phyloP scores from a whole-genome alignment of 2,329 filamentous ascomycete genomes.

The Pseudogymnoascus sp. region DNA sequence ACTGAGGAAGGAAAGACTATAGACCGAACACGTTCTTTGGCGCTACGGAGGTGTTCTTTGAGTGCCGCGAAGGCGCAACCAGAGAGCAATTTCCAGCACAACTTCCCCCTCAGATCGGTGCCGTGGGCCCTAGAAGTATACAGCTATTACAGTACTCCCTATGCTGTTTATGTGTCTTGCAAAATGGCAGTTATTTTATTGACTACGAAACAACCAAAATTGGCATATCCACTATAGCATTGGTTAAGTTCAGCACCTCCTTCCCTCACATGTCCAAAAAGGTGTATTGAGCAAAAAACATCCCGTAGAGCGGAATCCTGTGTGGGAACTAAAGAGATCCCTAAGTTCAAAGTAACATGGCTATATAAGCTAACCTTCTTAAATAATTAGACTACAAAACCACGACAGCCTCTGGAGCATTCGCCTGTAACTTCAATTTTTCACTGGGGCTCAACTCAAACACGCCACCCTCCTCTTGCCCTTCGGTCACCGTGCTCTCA shows the following conservation, averaged over 20 bases:
- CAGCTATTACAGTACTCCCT: too few species aligned
- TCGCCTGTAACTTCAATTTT: slow-evolving; percentile 15
- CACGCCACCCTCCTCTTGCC: slow-evolving; percentile 17
- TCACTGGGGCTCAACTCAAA: slow-evolving; percentile 26
- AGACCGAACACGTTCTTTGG: too few species aligned
- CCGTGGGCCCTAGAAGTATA: too few species aligned
- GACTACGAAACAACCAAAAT: background rate
- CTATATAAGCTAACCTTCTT: background rate
- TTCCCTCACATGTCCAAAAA: background rate
- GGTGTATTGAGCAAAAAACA: background rate
- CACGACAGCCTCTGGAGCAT: background rate
- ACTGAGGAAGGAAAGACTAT: too few species aligned
- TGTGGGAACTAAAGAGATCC: background rate
- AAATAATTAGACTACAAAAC: background rate
- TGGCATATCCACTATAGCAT: background rate
- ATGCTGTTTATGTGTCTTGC: too few species aligned
- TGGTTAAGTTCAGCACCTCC: background rate
- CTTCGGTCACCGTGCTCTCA: background rate
- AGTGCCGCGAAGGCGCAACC: too few species aligned
- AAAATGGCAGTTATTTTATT: background rate
- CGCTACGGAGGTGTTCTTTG: too few species aligned
- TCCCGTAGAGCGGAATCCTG: background rate
- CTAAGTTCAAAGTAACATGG: background rate
- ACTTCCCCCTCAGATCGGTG: too few species aligned
- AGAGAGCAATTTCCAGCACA: too few species aligned